Base-by-base conservation (phyloP, 75 land plant species). In the Pinus tabuliformis region DNA sequence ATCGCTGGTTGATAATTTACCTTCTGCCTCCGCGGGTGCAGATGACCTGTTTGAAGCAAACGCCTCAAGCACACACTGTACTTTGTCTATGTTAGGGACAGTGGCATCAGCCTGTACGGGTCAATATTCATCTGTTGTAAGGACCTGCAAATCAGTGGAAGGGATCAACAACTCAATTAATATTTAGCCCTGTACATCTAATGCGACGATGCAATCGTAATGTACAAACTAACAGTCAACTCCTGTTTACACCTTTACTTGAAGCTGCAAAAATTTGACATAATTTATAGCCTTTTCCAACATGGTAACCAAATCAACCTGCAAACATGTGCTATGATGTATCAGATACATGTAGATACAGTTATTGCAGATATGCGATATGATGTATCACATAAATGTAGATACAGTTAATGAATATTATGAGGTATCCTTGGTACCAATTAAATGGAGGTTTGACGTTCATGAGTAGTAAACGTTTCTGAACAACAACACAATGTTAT, bases 251-350 rank as follows among this genome's bases (percentile, higher is more conserved):
- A 94, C 97, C 94, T 89, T 88, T 6, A 92, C 90, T 90, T 94
- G 97, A 64, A 94, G 77, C 63, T 94, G 92, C 73, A 94, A 85
- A 76, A 89, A 94, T 78, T 91, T 92, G 52, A 94, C 97, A 59
- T 94, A 94, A 73, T 88, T 88, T 18, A 94, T 94, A 37, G 97
- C 97, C 76, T 94, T 94, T 79, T 94, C 97, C 36, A 94, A 66
- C 97, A 94, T 94, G 66, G 94, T 94, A 0, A 94, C 97, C 81
- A 94, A 76, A 87, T 92, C 95, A 74, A 91, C 91, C 94, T 33
- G 33, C 33, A 33, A 33, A 33, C 33, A 33, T 33, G 26, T 26
- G 33, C 1, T 33, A 33, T 33, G 33, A 33, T 33, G 33, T 33
- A 33, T 33, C 33, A 33, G 33, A 33, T 33, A 33, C 1, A 33